Base-by-base conservation (phyloP, 2,329 filamentous ascomycete genomes). In the Dactylellina drechsleri region DNA sequence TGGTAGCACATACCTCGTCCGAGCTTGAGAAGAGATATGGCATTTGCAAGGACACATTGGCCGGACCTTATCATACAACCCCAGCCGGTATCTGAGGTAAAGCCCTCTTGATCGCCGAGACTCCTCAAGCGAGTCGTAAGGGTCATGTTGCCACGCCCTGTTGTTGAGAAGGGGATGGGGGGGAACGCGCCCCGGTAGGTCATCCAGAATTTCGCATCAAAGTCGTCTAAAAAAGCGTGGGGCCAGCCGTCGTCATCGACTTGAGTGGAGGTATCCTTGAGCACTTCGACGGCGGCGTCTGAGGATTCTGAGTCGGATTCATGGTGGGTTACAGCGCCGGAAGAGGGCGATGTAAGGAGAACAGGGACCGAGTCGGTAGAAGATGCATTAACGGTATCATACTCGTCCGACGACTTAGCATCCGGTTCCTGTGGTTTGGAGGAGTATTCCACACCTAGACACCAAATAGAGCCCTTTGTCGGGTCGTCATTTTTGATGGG, bases 11-110 rank as follows among this genome's bases (percentile, higher is more conserved):
- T 85, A 93, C 92, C 91, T 86, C 95, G 88, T 18, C 95, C 94
- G 20, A 97, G 83, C 45, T 87, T 85, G 56, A 93, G 83, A 66
- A 91, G 86, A 16, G 88, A 83, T 79, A 98, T 85, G 0, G 94
- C 87, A 82, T 98, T 99, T 52, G 94, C 94, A 49, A 99, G 85
- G 26, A 99, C 85, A 80, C 92, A 94, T 83, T 99, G 95, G 2
- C 95, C 95, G 4, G 94, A 97, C 73, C 95, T 86, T 79, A 99
- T 98, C 95, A 99, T 99, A 81, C 95, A 99, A 0, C 95, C 95
- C 93, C 96, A 99, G 60, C 95, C 95, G 8, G 92, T 93, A 81
- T 99, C 95, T 1, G 92, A 94, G 10, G 92, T 91, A 82, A 98
- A 99, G 3, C 92, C 93, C 26, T 86, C 86, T 68, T 92, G 88